Evolutionary conservation across 116 monocot genomes (phyloP).

Genomic region (Thalassia testudinum): DNA sequence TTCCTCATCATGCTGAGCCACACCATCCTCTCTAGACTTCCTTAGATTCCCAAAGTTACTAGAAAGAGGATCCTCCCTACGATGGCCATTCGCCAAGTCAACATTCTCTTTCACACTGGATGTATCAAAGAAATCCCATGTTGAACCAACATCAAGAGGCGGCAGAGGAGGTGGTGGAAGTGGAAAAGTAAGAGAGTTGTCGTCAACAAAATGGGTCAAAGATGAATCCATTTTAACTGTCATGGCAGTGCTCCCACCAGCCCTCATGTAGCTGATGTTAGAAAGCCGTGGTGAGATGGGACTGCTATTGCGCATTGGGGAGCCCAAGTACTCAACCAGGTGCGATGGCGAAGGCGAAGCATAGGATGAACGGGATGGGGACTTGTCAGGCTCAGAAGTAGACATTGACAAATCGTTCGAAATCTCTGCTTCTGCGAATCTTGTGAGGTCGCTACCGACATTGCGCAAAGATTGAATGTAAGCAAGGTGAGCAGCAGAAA

Average conservation of each 20-base stretch:
- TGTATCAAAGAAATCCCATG: conserved; percentile 82
- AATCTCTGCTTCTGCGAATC: conserved; percentile 45
- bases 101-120: conserved; percentile 4
- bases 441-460: conserved; percentile 38
- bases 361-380: conserved; percentile 58
- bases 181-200: conserved; percentile 21
- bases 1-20: conserved; percentile 13
- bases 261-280: conserved; percentile 42
- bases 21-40: conserved; percentile 9
- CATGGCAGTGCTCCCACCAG: conserved; percentile 11
- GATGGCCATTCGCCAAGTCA: conserved; percentile 1
- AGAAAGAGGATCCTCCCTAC: conserved; percentile 1
- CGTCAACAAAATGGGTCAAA: conserved; percentile 13
- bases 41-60: conserved; percentile 2
- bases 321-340: conserved; percentile 8
- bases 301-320: conserved; percentile 16
- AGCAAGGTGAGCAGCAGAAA: conserved; percentile 78
- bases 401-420: conserved; percentile 25
- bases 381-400: conserved; percentile 37
- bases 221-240: conserved; percentile 31
- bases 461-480: conserved; percentile 68
- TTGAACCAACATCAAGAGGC: conserved; percentile 18
- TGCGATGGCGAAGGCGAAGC: conserved; percentile 64
- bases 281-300: conserved; percentile 23
- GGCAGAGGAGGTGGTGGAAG: conserved; percentile 48